Percentiles rank a stretch among this genome's conserved stretches.
Evolutionary conservation across 2,329 filamentous ascomycete genomes (phyloP).

Genomic region (Colletotrichum sp.): DNA sequence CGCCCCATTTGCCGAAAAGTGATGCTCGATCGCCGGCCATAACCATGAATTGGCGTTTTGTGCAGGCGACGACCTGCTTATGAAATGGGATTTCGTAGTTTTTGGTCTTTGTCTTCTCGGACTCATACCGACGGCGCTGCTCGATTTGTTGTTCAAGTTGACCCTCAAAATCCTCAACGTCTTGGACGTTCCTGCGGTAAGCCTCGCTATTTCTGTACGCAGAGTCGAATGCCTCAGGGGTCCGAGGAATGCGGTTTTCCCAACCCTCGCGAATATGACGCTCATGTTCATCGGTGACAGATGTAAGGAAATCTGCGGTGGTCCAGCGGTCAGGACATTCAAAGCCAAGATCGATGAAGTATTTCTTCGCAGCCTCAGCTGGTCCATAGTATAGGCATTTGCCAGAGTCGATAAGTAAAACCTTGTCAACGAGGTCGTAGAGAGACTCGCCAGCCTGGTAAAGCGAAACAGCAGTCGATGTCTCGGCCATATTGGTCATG

Average conservation of each 20-base stretch:
- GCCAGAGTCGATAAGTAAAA: conserved; percentile 70
- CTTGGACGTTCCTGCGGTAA: conserved; percentile 45
- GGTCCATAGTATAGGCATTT: conserved; percentile 76
- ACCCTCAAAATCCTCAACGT: conserved; percentile 59
- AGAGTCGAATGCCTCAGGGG: conserved; percentile 66
- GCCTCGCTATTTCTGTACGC: conserved; percentile 53
- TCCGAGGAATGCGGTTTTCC: conserved; percentile 59
- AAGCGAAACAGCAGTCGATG: conserved; percentile 67
- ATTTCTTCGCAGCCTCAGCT: conserved; percentile 66
- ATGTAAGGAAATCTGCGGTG: conserved; percentile 78
- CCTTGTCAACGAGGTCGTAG: conserved; percentile 69
- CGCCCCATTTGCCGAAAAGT: conserved; percentile 37
- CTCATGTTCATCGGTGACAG: conserved; percentile 69
- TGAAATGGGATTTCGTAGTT: conserved; percentile 58
- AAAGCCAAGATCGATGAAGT: conserved; percentile 76
- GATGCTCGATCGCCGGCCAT: conserved; percentile 37
- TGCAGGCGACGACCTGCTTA: conserved; percentile 54
- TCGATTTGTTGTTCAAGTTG: conserved; percentile 51
- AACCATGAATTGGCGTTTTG: conserved; percentile 35
- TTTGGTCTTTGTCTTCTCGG: conserved; percentile 47
- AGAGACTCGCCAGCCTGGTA: conserved; percentile 66
- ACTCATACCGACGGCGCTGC: conserved; percentile 40
- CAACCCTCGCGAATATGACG: conserved; percentile 45
- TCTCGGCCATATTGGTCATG: conserved; percentile 68
- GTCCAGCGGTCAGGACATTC: conserved; percentile 74